These are phyloP conservation scores for Silene conica DNA, from an alignment of 148 eudicot genomes.

Conservation along the genomic window DNA sequence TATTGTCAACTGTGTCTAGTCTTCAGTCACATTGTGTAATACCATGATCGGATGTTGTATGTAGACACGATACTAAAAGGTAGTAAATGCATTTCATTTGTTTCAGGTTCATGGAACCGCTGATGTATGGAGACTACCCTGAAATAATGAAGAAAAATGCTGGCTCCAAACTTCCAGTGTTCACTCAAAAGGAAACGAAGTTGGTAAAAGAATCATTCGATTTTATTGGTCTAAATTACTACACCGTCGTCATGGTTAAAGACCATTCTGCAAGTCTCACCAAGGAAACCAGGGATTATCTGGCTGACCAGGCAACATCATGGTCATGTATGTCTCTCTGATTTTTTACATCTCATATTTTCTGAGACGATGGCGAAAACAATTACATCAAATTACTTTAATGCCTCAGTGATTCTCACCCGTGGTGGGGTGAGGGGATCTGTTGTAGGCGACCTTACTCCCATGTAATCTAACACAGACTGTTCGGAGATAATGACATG, in stretches of 20 bases:
- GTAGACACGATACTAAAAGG: too few relatives aligned
- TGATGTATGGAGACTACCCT: constrained; percentile 65
- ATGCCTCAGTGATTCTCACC: too few relatives aligned
- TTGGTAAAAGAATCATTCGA: constrained; percentile 56
- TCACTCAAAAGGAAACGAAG: constrained; percentile 42
- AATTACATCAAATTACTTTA: too few relatives aligned
- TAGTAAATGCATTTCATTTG: neutral
- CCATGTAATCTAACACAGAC: too few relatives aligned
- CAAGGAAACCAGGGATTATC: neutral
- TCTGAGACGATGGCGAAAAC: neutral
- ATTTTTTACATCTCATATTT: neutral
- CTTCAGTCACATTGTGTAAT: too few relatives aligned
- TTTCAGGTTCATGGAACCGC: constrained; percentile 51
- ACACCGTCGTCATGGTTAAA: constrained; percentile 27
- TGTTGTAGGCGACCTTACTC: too few relatives aligned
- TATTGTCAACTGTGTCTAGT: too few relatives aligned
- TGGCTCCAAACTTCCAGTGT: constrained; percentile 44
- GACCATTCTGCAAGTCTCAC: constrained; percentile 20
- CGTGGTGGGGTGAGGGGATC: too few relatives aligned
- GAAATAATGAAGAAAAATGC: constrained; percentile 43
- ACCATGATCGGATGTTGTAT: too few relatives aligned
- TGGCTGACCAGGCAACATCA: neutral
- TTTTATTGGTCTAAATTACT: constrained; percentile 58
- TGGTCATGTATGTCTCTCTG: neutral
- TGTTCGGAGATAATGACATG: too few relatives aligned